Conservation (phyloP, 108 stramenopile species). For the Fragilariopsis cylindrus region DNA sequence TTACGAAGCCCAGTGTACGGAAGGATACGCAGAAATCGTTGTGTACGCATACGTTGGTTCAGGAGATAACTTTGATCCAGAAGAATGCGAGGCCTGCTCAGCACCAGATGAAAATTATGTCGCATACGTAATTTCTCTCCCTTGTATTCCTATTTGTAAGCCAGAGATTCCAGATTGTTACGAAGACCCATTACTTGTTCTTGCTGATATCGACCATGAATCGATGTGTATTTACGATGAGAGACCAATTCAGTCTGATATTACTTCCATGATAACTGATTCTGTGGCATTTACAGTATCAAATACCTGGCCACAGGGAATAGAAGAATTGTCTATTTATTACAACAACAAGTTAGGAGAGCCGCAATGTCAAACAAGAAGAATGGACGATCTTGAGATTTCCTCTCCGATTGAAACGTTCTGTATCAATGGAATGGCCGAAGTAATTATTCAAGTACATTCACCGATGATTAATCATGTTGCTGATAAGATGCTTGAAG, state of each 20-base stretch:
- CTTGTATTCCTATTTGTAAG: constrained; percentile 2
- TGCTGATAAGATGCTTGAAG: neutral
- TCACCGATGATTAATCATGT: neutral
- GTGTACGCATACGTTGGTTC: constrained; percentile 2
- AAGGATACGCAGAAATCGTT: neutral
- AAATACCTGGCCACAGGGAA: neutral
- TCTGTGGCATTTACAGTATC: neutral
- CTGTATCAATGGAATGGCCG: constrained; percentile 5
- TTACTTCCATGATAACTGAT: neutral
- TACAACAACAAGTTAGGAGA: neutral
- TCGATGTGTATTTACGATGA: neutral
- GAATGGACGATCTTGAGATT: neutral
- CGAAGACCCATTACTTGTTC: neutral
- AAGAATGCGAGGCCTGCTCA: neutral
- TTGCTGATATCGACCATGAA: constrained; percentile 11
- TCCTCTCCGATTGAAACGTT: neutral
- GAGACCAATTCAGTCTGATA: neutral
- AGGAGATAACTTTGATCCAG: neutral
- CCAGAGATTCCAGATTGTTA: constrained; percentile 1
- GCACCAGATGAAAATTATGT: neutral
- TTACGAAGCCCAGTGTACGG: neutral
- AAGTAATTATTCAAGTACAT: neutral
- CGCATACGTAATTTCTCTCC: neutral
- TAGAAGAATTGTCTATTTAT: neutral
- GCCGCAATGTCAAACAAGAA: neutral